Evolutionary conservation across 352 stramenopile genomes (phyloP).

Genomic region (Hyaloperonospora arabidopsidis): DNA sequence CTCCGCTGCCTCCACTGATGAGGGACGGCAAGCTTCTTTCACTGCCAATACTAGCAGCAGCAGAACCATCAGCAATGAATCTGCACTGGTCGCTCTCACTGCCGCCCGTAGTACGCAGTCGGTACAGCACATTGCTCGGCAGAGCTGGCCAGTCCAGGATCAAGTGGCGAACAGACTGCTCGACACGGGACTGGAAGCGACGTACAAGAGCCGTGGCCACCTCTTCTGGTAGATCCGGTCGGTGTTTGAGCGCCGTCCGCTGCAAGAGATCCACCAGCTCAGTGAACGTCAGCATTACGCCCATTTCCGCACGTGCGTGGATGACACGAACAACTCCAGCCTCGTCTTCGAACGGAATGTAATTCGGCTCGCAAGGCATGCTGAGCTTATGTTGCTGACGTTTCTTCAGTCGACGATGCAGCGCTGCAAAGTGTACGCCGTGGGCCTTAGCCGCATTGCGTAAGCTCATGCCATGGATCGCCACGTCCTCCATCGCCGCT

Average conservation of each 20-base stretch:
- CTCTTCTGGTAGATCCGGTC: slow-evolving; percentile 31
- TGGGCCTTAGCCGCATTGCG: slow-evolving; percentile 51
- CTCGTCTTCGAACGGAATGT: slow-evolving; percentile 65
- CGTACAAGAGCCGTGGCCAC: slow-evolving; percentile 34
- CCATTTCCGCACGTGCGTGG: slow-evolving; percentile 55
- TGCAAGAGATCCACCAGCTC: slow-evolving; percentile 61
- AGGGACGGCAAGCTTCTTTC: slow-evolving; percentile 13
- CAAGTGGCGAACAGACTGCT: slow-evolving; percentile 55
- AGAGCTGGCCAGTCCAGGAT: slow-evolving; percentile 50
- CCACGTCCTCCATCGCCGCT: slow-evolving; percentile 57
- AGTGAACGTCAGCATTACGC: slow-evolving; percentile 59
- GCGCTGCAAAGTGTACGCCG: slow-evolving; percentile 58
- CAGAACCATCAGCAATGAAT: slow-evolving; percentile 3
- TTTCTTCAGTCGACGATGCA: slow-evolving; percentile 65
- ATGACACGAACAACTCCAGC: slow-evolving; percentile 62
- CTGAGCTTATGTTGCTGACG: slow-evolving; percentile 38
- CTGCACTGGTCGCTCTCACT: slow-evolving; percentile 12
- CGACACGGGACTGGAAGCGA: slow-evolving; percentile 49
- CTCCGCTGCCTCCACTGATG: slow-evolving; percentile 14
- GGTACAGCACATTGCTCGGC: slow-evolving; percentile 34
- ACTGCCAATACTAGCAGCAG: slow-evolving; percentile 2
- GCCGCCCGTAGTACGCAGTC: slow-evolving; percentile 16
- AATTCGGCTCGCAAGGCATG: slow-evolving; percentile 38
- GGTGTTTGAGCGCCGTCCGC: slow-evolving; percentile 53
- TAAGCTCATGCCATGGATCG: slow-evolving; percentile 62